Evolutionary conservation across 441 rosid species (phyloP), one percentile per base, ranked within the genome.

Genomic region (Theobroma grandiflorum): DNA sequence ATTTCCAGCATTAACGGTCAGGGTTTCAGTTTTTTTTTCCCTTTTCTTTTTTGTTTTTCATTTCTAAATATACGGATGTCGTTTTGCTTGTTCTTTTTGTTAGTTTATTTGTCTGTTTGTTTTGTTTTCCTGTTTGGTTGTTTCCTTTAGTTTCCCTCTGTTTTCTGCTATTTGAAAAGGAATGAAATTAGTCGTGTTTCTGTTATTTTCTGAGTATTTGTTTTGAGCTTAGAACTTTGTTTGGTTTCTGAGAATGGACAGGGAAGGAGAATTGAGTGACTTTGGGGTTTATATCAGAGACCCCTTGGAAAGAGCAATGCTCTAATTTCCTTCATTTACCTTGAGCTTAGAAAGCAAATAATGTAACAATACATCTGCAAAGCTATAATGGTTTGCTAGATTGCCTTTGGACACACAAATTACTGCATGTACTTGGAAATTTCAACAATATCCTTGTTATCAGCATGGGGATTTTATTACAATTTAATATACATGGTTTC

Each of bases 1-100:
- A 31, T 45, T 33, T 43, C 45, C 45, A 31, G 18, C 4, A 6
- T 76, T 14, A 12, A 38, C 14, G 38, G 15, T 14, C 47, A n/a
- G 53, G 16, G 75, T 75, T 47, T 53, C 55, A 8, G 33, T 40
- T 67, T 55, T n/a, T n/a, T n/a, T n/a, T n/a, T n/a, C n/a, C n/a
- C n/a, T n/a, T n/a, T n/a, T n/a, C n/a, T n/a, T n/a, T n/a, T n/a
- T 42, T 38, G 7, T 12, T 3, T 49, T 20, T 2, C 14, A 11
- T 40, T 43, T 65, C 31, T 65, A 4, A 42, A 40, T 38, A 18
- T 38, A 2, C 50, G 58, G 83, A 61, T 59, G 8, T 38, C n/a
- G 8, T 40, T 50, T 37, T 37, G 64, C 18, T 72, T 10, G 31
- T 49, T 49, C 0, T 61, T 70, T 61, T 4, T 26, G 2, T 2